Evolutionary conservation across 176 grass and related monocot genomes (phyloP).

Genomic region (Coix lacrymajobi): DNA sequence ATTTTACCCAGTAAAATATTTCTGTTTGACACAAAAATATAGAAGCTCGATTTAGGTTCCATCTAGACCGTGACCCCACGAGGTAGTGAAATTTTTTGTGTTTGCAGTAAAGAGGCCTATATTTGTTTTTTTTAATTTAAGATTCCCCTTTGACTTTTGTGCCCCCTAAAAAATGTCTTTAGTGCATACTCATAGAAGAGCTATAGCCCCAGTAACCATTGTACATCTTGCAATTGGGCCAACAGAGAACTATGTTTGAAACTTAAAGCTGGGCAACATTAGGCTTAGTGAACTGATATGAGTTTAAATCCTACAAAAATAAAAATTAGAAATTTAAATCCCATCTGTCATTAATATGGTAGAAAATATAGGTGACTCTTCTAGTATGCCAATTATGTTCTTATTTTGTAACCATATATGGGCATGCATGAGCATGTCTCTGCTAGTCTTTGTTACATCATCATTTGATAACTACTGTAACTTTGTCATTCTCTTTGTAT

Average conservation of each 20-base stretch:
- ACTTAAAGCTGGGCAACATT: neutral
- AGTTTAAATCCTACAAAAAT: neutral
- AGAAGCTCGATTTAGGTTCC: neutral
- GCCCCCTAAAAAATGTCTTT: neutral
- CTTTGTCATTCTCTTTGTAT: neutral
- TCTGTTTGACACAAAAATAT: neutral
- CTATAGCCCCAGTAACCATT: neutral
- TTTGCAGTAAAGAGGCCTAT: neutral
- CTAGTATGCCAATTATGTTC: neutral
- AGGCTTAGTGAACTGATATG: neutral
- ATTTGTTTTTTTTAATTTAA: neutral
- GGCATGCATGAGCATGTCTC: neutral
- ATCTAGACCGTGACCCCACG: neutral
- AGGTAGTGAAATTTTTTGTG: neutral
- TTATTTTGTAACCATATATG: neutral
- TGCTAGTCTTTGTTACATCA: neutral
- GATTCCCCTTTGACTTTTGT: neutral
- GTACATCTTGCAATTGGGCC: neutral
- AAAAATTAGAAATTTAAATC: neutral
- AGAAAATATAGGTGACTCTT: neutral
- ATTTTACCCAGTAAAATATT: neutral
- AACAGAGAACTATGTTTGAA: neutral
- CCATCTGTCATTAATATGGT: neutral
- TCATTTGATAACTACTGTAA: neutral
- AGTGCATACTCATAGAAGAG: neutral